phyloP scores from a whole-genome alignment of 257 asterid species.

The Solanum infundibuliforme region DNA sequence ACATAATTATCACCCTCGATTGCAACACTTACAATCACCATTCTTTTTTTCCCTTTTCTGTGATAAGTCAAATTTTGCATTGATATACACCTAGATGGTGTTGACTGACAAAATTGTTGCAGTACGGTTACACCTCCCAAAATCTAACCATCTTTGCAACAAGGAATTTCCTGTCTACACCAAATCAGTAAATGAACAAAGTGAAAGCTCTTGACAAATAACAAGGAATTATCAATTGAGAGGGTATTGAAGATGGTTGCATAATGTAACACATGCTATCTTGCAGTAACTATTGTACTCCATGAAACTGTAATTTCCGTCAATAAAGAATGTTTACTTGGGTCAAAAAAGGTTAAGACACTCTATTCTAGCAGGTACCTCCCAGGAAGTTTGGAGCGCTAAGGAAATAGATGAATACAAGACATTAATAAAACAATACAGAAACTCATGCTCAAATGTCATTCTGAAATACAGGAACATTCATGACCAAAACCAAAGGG shows the following conservation, averaged over 20 bases:
- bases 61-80: not conserved
- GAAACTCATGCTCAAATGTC: not conserved
- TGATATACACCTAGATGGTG: not conserved
- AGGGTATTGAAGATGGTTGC: not conserved
- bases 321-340: not conserved
- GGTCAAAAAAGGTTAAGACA: not conserved
- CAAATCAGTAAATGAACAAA: not conserved
- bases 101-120: not conserved
- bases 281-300: not conserved
- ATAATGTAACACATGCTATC: no score
- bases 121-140: not conserved
- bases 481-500: not conserved
- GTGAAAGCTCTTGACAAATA: not conserved
- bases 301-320: not conserved
- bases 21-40: not conserved
- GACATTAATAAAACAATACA: not conserved
- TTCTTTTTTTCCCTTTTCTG: not conserved
- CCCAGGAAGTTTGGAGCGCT: not conserved
- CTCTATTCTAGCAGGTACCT: not conserved
- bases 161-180: not conserved
- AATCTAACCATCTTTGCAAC: not conserved
- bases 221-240: not conserved
- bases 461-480: not conserved
- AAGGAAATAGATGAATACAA: not conserved
- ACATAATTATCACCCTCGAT: not conserved